Evolutionary conservation across 306 rosid genomes (phyloP), one percentile per base, ranked within the genome.

Genomic region (Dalbergia cochinchinensis): DNA sequence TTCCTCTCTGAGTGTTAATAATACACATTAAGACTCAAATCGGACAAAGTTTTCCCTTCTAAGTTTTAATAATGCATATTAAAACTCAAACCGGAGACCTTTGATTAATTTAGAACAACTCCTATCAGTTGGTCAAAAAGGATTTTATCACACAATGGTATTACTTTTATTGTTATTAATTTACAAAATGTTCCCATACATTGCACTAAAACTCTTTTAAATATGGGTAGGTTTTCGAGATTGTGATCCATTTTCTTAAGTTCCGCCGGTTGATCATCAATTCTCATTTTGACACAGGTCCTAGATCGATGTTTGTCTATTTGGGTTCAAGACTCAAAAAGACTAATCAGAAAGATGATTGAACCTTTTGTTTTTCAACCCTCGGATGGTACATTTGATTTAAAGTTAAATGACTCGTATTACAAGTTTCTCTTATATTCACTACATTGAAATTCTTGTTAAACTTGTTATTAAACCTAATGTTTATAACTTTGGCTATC

Each of bases 231-330:
- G 59, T 37, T 67, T 85, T 41, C 67, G 69, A 51, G 77, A 35
- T 18, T 12, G 65, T 50, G 20, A 74, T 82, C 54, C 37, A 81
- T 33, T 65, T 57, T 73, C 75, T 73, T 37, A 65, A 67, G 50
- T 47, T 61, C 45, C 34, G 54, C 66, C 9, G 51, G 11, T 73
- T 71, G 75, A 73, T 80, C 65, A 39, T 73, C 50, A 55, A 26
- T 65, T 65, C n/a, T 54, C 59, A 54, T 53, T 64, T 41, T 47
- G 55, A 5, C 35, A 10, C 53, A 64, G 4, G 51, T 12, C 16
- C 65, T 60, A 31, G 31, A 26, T 26, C 31, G 31, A 26, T 26
- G 20, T 57, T 71, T 35, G 35, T 55, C 19, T 37, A 41, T 73
- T 58, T 48, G 34, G 48, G 53, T 47, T 47, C 53, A 47, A 47